phyloP scores from a whole-genome alignment of 495 filamentous ascomycete genomes.

The Parathielavia hyrcaniae region DNA sequence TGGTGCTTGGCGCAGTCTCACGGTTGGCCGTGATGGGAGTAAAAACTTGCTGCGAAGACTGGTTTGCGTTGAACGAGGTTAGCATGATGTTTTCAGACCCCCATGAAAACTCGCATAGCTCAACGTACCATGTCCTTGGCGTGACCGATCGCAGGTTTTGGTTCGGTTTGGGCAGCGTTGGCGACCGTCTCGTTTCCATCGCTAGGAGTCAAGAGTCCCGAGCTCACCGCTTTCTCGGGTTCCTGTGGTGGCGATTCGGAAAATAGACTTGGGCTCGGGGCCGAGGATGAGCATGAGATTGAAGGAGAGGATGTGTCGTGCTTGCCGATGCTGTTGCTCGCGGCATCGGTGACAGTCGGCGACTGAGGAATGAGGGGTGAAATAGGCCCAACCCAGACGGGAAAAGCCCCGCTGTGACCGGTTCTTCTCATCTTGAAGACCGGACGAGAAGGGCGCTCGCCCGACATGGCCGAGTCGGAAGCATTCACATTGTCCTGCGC shows the following conservation, averaged over 20 bases:
- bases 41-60: too few relatives aligned
- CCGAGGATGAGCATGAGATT: background rate
- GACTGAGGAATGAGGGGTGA: background rate
- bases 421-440: constrained; percentile 23
- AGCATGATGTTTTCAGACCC: too few relatives aligned
- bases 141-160: background rate
- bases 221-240: background rate
- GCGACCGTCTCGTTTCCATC: background rate
- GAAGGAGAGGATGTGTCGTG: background rate
- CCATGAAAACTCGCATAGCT: background rate
- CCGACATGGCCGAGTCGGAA: background rate
- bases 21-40: too few relatives aligned
- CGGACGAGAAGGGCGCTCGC: constrained; percentile 4
- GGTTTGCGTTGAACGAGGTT: too few relatives aligned
- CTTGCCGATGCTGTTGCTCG: background rate
- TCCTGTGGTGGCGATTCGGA: too few relatives aligned
- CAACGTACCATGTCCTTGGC: background rate
- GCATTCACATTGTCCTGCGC: background rate
- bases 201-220: background rate
- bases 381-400: background rate
- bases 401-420: constrained; percentile 14
- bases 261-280: background rate
- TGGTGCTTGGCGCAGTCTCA: background rate
- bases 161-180: background rate
- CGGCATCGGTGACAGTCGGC: background rate